Base-by-base conservation (phyloP, 2,329 filamentous ascomycete species). In the Chaetomiaceae sp. region DNA sequence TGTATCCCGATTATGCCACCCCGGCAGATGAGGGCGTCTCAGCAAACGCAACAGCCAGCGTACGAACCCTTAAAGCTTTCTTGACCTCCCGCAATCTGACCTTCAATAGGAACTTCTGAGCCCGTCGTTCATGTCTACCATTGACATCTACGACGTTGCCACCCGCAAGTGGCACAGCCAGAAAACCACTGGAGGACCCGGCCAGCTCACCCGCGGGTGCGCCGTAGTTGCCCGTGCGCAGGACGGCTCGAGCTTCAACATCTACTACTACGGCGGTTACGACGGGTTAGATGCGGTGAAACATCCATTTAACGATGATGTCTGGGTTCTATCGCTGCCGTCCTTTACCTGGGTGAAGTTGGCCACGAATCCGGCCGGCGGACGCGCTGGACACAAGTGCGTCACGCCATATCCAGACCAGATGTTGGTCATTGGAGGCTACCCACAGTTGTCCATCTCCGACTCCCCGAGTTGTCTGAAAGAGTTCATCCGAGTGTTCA, bases 221-320 rank as follows among this genome's bases (percentile, higher is more conserved):
- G 83, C 86, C 3, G 83, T 88, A 0, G 79, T 88, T 1, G 85
- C 79, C n/a, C 71, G 79, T 0, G 82, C 86, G 12, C 71, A 79
- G 36, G 86, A 89, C 59, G 73, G 72, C 27, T 86, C 84, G 10
- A 88, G 83, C 48, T 86, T 84, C 64, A 89, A 90, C 60, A 82
- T 94, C 40, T 90, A 91, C 69, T 88, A 87, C 67, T 93, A 88
- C 56, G 88, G 86, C 14, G 88, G 88, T 0, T 90, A 84, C 58
- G 67, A 79, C 47, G 79, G 77, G 0, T 54, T 81, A 6, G 48
- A 73, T 46, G 22, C 49, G 0, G 42, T n/a, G n/a, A n/a, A 36
- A 0, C 49, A 65, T 0, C 50, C 62, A 14, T 77, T 71, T 53
- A 72, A 63, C 44, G 80, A 88, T 50, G 84, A 87, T 38, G 84